Evolutionary conservation across 2,329 filamentous ascomycete genomes (phyloP).

Genomic region (Arthrobotrys conoides): DNA sequence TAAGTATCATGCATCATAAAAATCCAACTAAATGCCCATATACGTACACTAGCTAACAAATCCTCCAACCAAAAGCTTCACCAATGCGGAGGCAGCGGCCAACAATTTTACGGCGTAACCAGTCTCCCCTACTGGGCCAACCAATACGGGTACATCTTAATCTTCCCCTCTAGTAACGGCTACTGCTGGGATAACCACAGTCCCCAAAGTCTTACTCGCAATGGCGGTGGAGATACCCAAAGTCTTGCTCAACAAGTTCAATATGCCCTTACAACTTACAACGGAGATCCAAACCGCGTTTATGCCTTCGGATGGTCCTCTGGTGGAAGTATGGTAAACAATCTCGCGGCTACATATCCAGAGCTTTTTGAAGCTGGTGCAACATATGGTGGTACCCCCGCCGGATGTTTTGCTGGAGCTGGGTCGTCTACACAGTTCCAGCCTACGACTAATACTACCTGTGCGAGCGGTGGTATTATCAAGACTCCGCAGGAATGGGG

Average conservation of each 20-base stretch:
- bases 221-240: conserved; percentile 67
- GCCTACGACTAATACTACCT: conserved; percentile 24
- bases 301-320: conserved; percentile 66
- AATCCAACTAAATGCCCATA: no score
- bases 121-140: conserved; percentile 57
- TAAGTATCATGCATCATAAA: conserved; percentile 25
- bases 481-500: conserved; percentile 45
- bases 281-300: conserved; percentile 65
- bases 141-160: conserved; percentile 47
- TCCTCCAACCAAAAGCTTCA: conserved; percentile 35
- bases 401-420: conserved; percentile 67
- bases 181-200: conserved; percentile 57
- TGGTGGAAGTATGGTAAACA: conserved; percentile 68
- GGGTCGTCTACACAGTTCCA: conserved; percentile 28
- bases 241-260: conserved; percentile 67
- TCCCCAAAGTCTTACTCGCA: conserved; percentile 64
- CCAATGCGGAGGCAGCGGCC: conserved; percentile 56
- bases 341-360: conserved; percentile 70
- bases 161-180: conserved; percentile 39
- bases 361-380: conserved; percentile 70
- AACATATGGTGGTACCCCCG: conserved; percentile 69
- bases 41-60: no score
- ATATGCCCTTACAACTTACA: conserved; percentile 66
- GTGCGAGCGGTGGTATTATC: conserved; percentile 23
- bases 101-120: conserved; percentile 57